A percentile compares a stretch with the other conserved stretches of the same genome.
phyloP scores from a whole-genome alignment of 768 basidiomycete genomes.

The Mycena filopes region DNA sequence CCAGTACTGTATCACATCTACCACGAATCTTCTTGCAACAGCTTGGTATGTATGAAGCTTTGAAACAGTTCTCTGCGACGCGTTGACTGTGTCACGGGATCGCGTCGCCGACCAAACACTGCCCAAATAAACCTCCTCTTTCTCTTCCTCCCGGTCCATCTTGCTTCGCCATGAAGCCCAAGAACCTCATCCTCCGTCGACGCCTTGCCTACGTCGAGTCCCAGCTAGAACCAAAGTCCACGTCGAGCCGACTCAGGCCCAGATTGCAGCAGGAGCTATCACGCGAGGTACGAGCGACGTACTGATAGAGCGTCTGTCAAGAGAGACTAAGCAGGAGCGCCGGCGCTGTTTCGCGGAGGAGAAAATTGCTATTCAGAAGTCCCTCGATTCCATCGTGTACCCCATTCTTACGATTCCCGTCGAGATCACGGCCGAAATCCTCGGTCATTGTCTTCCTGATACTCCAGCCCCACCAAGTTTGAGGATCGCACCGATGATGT shows the following conservation, averaged over 20 bases:
- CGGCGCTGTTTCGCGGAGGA: background rate
- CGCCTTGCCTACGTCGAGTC: background rate
- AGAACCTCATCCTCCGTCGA: background rate
- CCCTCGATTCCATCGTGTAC: background rate
- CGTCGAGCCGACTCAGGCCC: background rate
- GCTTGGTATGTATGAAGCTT: too few species aligned
- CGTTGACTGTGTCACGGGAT: too few species aligned
- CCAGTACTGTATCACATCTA: too few species aligned
- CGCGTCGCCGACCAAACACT: too few species aligned
- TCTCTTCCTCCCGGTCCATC: too few species aligned
- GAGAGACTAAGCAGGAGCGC: background rate
- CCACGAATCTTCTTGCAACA: too few species aligned
- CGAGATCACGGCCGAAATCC: conserved; percentile 12
- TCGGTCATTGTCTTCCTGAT: conserved; percentile 13
- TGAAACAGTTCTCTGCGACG: too few species aligned
- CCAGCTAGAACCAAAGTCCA: background rate
- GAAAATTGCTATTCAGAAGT: background rate
- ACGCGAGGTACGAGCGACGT: too few species aligned
- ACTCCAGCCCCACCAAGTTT: background rate
- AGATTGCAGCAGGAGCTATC: too few species aligned
- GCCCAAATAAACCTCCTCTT: too few species aligned
- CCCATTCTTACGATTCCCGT: too few species aligned
- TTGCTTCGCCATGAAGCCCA: background rate
- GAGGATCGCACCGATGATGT: conserved; percentile 5
- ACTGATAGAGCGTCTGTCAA: too few species aligned